Conservation (phyloP, 2,329 filamentous ascomycete species). For the Dothideomycetes sp. region DNA sequence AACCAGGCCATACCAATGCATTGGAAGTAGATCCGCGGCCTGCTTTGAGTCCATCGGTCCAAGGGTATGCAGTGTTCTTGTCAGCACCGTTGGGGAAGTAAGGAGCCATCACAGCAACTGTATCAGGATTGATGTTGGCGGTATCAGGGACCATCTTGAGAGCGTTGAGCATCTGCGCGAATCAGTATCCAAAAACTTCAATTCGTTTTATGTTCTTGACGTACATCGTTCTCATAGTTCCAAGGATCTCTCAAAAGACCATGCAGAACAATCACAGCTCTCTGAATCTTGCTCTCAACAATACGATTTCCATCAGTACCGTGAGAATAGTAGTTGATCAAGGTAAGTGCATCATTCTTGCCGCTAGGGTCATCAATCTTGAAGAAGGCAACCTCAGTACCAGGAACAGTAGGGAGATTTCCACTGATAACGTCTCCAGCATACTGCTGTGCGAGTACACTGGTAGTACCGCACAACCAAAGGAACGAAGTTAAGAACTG, state of each 20-base stretch:
- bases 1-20: constrained; percentile 27
- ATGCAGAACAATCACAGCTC: constrained; percentile 29
- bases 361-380: constrained; percentile 23
- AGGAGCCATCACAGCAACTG: constrained; percentile 26
- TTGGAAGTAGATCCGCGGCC: constrained; percentile 25
- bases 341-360: constrained; percentile 22
- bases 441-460: constrained; percentile 23
- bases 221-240: constrained; percentile 24
- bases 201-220: not conserved
- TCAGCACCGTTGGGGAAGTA: constrained; percentile 30
- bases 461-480: constrained; percentile 1
- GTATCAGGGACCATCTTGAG: constrained; percentile 22
- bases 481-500: constrained; percentile 1
- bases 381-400: constrained; percentile 27
- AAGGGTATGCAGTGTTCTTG: constrained; percentile 27
- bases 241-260: constrained; percentile 27
- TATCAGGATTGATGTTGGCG: constrained; percentile 24
- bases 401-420: constrained; percentile 23
- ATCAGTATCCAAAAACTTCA: not conserved
- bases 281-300: constrained; percentile 21
- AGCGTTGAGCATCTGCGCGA: constrained; percentile 22
- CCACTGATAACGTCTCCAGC: constrained; percentile 24
- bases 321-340: constrained; percentile 29
- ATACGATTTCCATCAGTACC: constrained; percentile 22
- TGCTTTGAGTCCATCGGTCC: constrained; percentile 19